Percentiles rank a stretch among this genome's conserved stretches.
phyloP scores from a whole-genome alignment of 345 rosid species.

The Acer yangbiense region DNA sequence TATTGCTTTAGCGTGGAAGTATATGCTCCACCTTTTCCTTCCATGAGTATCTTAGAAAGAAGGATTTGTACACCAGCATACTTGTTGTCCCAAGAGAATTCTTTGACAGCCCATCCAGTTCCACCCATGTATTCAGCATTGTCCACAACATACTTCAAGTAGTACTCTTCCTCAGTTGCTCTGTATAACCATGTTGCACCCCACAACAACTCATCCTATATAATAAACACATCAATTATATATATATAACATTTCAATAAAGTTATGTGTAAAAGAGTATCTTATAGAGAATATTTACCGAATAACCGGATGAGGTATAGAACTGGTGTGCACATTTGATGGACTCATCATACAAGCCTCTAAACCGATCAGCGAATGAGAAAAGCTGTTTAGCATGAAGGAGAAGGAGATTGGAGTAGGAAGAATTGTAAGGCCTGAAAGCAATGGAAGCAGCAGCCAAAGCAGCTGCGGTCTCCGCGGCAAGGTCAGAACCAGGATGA shows the following conservation, averaged over 20 bases:
- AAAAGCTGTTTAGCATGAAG: conserved; percentile 77
- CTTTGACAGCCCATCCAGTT: conserved; percentile 86
- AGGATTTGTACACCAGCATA: conserved; percentile 89
- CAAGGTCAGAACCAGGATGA: conserved; percentile 82
- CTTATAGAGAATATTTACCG: not conserved
- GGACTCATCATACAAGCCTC: conserved; percentile 67
- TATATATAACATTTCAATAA: too few relatives aligned
- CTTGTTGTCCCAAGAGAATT: conserved; percentile 95
- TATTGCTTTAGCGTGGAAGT: conserved; percentile 54
- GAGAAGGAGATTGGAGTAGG: conserved; percentile 67
- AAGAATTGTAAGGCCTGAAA: conserved; percentile 74
- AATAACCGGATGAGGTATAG: conserved; percentile 61
- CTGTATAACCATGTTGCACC: conserved; percentile 76
- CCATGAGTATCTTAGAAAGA: conserved; percentile 66
- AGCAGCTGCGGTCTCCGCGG: conserved; percentile 86
- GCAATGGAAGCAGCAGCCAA: conserved; percentile 79
- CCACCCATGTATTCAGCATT: conserved; percentile 85
- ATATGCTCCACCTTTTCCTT: conserved; percentile 49
- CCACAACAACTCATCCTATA: conserved; percentile 74
- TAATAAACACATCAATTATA: too few relatives aligned
- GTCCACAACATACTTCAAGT: conserved; percentile 64
- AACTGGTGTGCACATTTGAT: conserved; percentile 50
- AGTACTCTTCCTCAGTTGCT: conserved; percentile 64
- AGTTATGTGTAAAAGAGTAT: too few relatives aligned
- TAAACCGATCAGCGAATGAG: conserved; percentile 58